These are phyloP conservation scores for Helicocarpus griseus DNA, from an alignment of 2,329 filamentous ascomycete genomes.

Conservation along the genomic window DNA sequence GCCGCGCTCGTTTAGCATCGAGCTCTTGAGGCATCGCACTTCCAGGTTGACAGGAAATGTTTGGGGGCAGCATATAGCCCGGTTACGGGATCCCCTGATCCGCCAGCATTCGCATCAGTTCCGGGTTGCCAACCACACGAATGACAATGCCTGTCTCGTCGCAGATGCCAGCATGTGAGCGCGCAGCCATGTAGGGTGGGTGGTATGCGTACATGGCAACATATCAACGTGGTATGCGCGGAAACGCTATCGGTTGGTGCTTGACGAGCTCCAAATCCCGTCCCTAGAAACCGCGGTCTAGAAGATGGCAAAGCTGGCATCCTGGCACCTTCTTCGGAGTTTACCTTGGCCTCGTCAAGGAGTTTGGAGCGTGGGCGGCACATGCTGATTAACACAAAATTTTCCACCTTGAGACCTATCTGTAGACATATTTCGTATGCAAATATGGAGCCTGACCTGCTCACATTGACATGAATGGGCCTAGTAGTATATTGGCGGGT, in stretches of 20 bases:
- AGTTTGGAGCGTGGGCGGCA: constrained; percentile 10
- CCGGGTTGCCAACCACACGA: constrained; percentile 3
- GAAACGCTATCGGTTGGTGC: constrained; percentile 3
- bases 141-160: constrained; percentile 4
- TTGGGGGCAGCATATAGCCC: constrained; percentile 8
- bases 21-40: too few relatives aligned
- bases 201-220: constrained; percentile 6
- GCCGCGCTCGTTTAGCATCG: too few relatives aligned
- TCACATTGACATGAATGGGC: constrained; percentile 20
- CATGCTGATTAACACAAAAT: constrained; percentile 18
- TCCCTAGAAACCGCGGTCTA: constrained; percentile 2
- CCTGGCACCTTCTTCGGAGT: constrained; percentile 1
- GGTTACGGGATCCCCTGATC: constrained; percentile 6
- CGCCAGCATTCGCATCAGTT: constrained; percentile 5
- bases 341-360: constrained; percentile 3
- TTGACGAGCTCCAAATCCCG: constrained; percentile 2
- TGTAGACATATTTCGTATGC: constrained; percentile 18
- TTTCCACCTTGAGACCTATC: constrained; percentile 13
- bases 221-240: constrained; percentile 1
- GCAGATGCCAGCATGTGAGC: constrained; percentile 2
- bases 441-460: constrained; percentile 16
- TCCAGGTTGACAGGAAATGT: too few relatives aligned
- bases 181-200: background rate
- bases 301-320: background rate
- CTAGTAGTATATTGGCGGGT: constrained; percentile 64